Evolutionary conservation across 139 green algal species (phyloP).

Genomic region (Haematococcus sp.): DNA sequence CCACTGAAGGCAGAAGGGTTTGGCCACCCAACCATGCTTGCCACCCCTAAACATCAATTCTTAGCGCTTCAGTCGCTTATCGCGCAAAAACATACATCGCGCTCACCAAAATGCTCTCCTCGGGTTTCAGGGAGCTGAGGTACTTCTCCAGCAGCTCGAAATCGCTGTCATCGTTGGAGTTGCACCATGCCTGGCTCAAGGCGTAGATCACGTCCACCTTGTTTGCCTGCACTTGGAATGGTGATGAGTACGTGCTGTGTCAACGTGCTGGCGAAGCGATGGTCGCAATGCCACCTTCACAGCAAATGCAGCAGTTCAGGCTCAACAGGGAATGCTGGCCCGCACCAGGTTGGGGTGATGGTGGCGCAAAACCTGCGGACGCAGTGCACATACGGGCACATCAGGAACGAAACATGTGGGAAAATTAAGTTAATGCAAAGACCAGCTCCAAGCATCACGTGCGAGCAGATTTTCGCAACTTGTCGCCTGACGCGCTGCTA

Average conservation of each 20-base stretch:
- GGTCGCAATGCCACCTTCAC: neutral
- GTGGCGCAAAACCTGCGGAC: conserved; percentile 11
- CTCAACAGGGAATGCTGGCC: conserved; percentile 21
- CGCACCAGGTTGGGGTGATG: conserved; percentile 76
- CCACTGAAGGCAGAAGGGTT: neutral
- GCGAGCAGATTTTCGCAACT: no score
- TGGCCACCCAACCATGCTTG: no score
- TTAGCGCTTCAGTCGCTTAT: no score
- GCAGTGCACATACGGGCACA: no score
- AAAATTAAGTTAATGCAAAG: no score
- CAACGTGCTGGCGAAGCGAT: neutral
- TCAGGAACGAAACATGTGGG: no score
- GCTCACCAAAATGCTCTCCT: conserved; percentile 81
- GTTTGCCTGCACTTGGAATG: conserved; percentile 9
- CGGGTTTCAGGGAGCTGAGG: conserved; percentile 66
- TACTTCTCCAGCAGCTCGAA: conserved; percentile 83
- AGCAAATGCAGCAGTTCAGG: neutral
- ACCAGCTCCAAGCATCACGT: no score
- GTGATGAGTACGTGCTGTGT: neutral
- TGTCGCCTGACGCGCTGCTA: no score
- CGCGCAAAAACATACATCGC: no score
- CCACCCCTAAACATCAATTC: no score
- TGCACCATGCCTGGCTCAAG: conserved; percentile 73
- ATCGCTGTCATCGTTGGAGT: conserved; percentile 54
- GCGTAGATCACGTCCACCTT: conserved; percentile 84